Base-by-base conservation (phyloP, 2,329 filamentous ascomycete genomes). In the Nothophaeocryptopus gaeumannii region DNA sequence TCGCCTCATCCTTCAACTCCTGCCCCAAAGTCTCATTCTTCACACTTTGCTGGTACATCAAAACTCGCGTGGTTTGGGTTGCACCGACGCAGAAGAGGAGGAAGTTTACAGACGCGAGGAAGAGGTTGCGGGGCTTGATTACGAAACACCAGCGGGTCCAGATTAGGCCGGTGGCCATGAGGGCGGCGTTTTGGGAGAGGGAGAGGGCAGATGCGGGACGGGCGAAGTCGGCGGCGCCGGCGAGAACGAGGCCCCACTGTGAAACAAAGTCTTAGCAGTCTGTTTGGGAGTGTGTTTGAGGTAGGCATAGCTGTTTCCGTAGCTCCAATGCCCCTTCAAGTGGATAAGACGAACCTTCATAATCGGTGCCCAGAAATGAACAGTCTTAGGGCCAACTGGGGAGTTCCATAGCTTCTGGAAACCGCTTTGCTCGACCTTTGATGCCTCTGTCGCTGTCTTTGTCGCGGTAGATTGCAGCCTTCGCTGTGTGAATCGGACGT, bases 111-210 rank as follows among this genome's bases (percentile, higher is more conserved):
- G 90, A 84, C 54, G 93, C 93, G 52, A 99, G 84, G 54, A 96
- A 86, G 66, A 90, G 76, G 79, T 99, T 99, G 74, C 84, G 84
- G 50, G 93, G 93, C 73, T 84, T 90, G 75, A 99, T 99, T 72
- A 99, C 87, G 69, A 97, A 80, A 79, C 93, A 99, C 93, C 93
- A 99, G 61, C 93, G 83, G 39, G 93, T 99, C 93, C 93, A 99
- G 80, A 99, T 99, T 59, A 87, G 74, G 60, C 93, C 93, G 8
- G 93, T 99, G 63, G 84, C 84, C 68, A 89, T 93, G 62, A 99
- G 81, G 52, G 93, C 92, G 43, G 78, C 78, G 76, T 97, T 99
- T 75, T 96, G 91, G 29, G 88, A 93, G 56, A 96, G 77, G 35
- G 91, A 96, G 61, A 99, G 88, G 72, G 90, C 89, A 72, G 95